Evolutionary conservation across 192 early-diverging fungal genomes (phyloP).

Genomic region (Backusella mclennaniae): DNA sequence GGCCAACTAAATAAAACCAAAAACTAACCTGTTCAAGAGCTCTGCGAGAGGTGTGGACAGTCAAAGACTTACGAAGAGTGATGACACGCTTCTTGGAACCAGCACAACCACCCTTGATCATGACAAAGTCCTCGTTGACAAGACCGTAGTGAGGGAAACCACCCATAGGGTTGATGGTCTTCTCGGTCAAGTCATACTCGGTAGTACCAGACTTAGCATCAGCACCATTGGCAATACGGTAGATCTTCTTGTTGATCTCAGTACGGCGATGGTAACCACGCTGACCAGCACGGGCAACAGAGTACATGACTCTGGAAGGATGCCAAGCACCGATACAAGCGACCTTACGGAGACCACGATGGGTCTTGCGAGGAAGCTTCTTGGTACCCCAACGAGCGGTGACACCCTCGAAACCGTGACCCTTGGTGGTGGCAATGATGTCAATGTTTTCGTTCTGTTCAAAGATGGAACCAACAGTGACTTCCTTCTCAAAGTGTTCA

Average conservation of each 20-base stretch:
- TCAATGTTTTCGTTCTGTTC: constrained; percentile 99
- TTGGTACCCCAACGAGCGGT: constrained; percentile 99
- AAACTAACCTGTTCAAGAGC: constrained; percentile 74
- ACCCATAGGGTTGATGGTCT: no score
- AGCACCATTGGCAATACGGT: no score
- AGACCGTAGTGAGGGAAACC: constrained; percentile 41
- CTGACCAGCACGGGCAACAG: no score
- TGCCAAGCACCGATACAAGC: constrained; percentile 99
- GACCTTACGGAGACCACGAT: constrained; percentile 99
- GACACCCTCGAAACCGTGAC: constrained; percentile 99
- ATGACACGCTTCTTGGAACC: constrained; percentile 96
- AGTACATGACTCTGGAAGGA: constrained; percentile 50
- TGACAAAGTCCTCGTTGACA: constrained; percentile 96
- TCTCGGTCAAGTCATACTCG: constrained; percentile 78
- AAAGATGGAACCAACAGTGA: constrained; percentile 88
- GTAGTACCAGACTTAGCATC: constrained; percentile 71
- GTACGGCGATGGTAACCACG: no score
- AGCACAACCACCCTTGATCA: constrained; percentile 96
- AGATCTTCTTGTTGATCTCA: no score
- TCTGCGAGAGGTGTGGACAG: constrained; percentile 51
- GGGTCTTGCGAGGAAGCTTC: constrained; percentile 99
- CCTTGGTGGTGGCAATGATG: constrained; percentile 98
- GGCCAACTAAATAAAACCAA: background rate
- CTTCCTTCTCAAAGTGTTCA: constrained; percentile 96
- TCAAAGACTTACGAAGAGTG: no score